Conservation (phyloP, 257 asterid species). For the Solanum arcanum region DNA sequence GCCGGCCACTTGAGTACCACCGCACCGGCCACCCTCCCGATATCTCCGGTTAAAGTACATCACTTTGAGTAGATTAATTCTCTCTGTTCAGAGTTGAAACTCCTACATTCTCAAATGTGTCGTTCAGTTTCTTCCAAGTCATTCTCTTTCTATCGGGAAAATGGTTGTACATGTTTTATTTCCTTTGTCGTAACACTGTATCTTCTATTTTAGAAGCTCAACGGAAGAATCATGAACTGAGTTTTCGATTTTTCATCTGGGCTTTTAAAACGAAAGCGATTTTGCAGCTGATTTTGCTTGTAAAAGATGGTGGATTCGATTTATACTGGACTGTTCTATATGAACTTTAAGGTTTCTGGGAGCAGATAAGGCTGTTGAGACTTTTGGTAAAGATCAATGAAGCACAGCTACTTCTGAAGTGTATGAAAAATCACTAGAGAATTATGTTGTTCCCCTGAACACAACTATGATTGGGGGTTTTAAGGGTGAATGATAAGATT, state of each 20-base stretch:
- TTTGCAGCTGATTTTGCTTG: constrained; percentile 23
- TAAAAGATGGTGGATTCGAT: constrained; percentile 25
- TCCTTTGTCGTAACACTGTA: constrained; percentile 3
- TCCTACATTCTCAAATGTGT: neutral
- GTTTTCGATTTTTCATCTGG: constrained; percentile 22
- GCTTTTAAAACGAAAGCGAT: neutral
- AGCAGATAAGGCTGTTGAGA: constrained; percentile 31
- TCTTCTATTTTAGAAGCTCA: constrained; percentile 33
- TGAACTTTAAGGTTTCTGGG: constrained; percentile 21
- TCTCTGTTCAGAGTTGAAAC: neutral
- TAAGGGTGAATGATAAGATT: neutral
- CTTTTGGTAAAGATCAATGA: constrained; percentile 28
- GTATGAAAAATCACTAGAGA: neutral
- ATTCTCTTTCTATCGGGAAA: neutral
- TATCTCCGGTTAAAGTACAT: neutral
- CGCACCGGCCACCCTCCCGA: neutral
- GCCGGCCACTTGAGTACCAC: neutral
- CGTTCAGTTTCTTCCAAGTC: neutral
- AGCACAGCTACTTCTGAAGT: neutral
- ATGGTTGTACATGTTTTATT: neutral
- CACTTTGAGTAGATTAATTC: neutral
- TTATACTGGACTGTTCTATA: constrained; percentile 38
- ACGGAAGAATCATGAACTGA: constrained; percentile 7
- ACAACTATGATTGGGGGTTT: constrained; percentile 11
- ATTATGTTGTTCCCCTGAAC: neutral